Conservation (phyloP, 768 basidiomycete genomes). For the Sarcodon aspratus region DNA sequence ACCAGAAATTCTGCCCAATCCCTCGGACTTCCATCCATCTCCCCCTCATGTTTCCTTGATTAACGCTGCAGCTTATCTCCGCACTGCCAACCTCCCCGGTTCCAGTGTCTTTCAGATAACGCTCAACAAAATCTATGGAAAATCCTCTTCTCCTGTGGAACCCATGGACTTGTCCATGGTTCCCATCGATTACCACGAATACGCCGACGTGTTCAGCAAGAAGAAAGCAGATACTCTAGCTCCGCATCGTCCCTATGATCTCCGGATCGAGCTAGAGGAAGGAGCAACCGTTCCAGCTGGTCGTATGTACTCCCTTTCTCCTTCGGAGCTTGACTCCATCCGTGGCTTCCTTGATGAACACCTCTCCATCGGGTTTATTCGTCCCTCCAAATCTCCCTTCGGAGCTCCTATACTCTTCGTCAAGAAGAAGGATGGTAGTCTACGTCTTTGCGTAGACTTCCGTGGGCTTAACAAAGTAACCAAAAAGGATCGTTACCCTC, state of each 20-base stretch:
- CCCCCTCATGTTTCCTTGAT: conserved; percentile 4
- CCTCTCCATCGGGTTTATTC: conserved; percentile 1
- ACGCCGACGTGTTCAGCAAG: conserved; percentile 9
- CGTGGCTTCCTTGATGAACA: conserved; percentile 16
- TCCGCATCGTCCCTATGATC: conserved; percentile 22
- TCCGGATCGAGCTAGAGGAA: conserved; percentile 21
- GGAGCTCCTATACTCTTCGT: conserved; percentile 17
- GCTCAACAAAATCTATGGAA: not conserved
- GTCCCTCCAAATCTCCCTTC: conserved; percentile 1
- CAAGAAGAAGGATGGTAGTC: conserved; percentile 12
- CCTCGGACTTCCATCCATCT: not conserved
- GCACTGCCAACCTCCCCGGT: not conserved
- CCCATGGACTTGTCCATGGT: conserved; percentile 1
- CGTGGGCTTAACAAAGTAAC: conserved; percentile 20
- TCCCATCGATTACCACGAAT: conserved; percentile 9
- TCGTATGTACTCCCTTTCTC: conserved; percentile 24
- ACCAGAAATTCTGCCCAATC: not conserved
- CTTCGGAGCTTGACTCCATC: conserved; percentile 21
- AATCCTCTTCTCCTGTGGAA: not conserved
- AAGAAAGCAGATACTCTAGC: conserved; percentile 19
- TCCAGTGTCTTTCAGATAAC: not conserved
- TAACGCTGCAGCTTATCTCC: conserved; percentile 2
- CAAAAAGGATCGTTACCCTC: conserved; percentile 20
- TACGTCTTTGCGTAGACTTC: conserved; percentile 16
- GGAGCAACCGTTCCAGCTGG: conserved; percentile 14